Evolutionary conservation across 345 rosid genomes (phyloP), one percentile per base, ranked within the genome.

Genomic region (Tarenaya hassleriana): DNA sequence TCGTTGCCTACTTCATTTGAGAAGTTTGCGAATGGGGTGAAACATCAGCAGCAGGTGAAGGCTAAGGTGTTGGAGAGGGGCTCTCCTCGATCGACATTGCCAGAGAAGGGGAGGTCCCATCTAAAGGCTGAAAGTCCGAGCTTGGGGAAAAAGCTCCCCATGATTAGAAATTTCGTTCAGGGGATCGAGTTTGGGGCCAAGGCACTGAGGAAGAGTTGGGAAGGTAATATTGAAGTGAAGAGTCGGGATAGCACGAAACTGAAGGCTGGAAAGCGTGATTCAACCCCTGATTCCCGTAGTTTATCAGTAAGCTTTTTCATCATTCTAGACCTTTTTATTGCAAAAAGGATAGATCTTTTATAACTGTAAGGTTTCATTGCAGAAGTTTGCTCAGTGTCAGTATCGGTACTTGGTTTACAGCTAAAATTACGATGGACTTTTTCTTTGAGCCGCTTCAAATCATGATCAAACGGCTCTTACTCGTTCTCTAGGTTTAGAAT

Each of bases 121-220:
- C 70, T 74, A 32, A 77, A 69, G 33, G 75, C 69, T 8, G 68
- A 63, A 18, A 78, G 82, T 67, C 80, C 84, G 1, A 49, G 27
- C n/a, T 45, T 70, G 0, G 71, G 68, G 21, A 79, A 68, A 70
- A 83, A 74, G 68, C 69, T 70, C 46, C 83, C 86, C 0, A 76
- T 74, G 55, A 71, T 83, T 47, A 79, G 70, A 74, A 78, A 67
- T 49, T 66, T 85, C 43, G 83, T 77, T 33, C 84, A 81, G 31
- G 95, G 94, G 62, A 49, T 85, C 63, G 98, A 81, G 66, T 59
- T 75, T 10, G 97, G 97, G 55, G 85, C 91, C n/a, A 92, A 81
- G 73, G 95, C 91, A 17, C 73, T 88, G 68, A 77, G 98, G 73
- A 92, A 88, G 83, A 92, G 95, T 72, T 92, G 97, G 98, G 97